Evolutionary conservation across 1,139 yeast species (phyloP).

Genomic region (Zygosaccharomyces sapae): DNA sequence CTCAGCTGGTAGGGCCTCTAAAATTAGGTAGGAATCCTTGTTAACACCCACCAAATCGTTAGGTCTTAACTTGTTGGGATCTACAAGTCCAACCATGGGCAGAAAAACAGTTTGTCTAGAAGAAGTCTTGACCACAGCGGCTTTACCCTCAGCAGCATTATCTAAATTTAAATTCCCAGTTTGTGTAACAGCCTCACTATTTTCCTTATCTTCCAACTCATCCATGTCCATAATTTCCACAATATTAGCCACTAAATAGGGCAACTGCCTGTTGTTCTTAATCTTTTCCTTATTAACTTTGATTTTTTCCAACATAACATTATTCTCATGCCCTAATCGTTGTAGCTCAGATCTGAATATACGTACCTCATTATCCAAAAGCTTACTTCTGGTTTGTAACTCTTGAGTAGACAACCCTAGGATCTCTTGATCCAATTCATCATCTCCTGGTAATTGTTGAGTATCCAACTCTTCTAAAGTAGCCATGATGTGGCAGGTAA

Average conservation of each 20-base stretch:
- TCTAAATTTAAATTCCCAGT: conserved; percentile 95
- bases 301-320: conserved; percentile 88
- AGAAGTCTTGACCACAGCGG: conserved; percentile 95
- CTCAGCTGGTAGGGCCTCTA: conserved; percentile 94
- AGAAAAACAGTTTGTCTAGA: conserved; percentile 95
- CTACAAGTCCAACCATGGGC: conserved; percentile 94
- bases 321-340: conserved; percentile 85
- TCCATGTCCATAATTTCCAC: conserved; percentile 89
- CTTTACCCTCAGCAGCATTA: conserved; percentile 89
- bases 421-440: conserved; percentile 75
- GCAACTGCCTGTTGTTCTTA: conserved; percentile 90
- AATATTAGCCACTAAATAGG: conserved; percentile 95
- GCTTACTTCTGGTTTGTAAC: conserved; percentile 76
- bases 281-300: conserved; percentile 96
- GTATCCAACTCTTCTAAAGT: conserved; percentile 65
- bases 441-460: conserved; percentile 43
- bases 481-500: conserved; percentile 44
- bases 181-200: conserved; percentile 61
- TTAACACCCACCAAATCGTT: conserved; percentile 97
- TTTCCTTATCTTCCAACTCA: conserved; percentile 66
- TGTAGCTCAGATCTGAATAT: conserved; percentile 92
- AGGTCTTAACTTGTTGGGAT: conserved; percentile 81
- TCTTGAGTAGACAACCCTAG: conserved; percentile 75
- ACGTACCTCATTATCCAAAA: conserved; percentile 91
- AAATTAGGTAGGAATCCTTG: conserved; percentile 88